A percentile compares a stretch with the other conserved stretches of the same genome.
These are phyloP conservation scores for Sechiopsis laciniata DNA, from an alignment of 306 rosid genomes.

Conservation along the genomic window DNA sequence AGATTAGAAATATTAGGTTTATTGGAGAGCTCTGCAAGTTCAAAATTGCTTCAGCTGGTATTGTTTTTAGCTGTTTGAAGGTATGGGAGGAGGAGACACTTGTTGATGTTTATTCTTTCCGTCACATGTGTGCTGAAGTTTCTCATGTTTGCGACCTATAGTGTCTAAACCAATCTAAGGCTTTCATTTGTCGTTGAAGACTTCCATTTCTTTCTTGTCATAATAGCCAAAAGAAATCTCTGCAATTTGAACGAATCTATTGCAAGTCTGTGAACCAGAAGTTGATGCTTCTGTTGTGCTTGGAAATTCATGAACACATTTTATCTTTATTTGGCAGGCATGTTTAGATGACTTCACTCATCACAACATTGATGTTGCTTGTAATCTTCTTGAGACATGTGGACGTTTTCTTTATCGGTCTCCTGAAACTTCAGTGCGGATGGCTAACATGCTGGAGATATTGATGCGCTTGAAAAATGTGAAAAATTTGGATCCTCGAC, in stretches of 20 bases:
- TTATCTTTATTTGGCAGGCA: slow-evolving; percentile 48
- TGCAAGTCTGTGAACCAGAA: neutral
- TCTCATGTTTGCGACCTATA: neutral
- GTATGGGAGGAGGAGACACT: slow-evolving; percentile 32
- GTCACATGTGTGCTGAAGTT: neutral
- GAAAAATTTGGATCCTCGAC: slow-evolving; percentile 98
- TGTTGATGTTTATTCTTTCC: neutral
- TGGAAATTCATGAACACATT: neutral
- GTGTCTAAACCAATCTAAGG: neutral
- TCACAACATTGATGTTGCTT: slow-evolving; percentile 99
- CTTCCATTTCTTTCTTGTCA: neutral
- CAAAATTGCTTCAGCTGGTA: slow-evolving; percentile 75
- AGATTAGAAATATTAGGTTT: slow-evolving; percentile 93
- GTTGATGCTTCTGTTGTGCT: slow-evolving; percentile 5
- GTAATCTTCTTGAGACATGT: slow-evolving; percentile 95
- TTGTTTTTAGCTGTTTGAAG: slow-evolving; percentile 95
- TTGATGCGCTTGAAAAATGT: slow-evolving; percentile 97
- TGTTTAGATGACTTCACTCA: slow-evolving; percentile 97
- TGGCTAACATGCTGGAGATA: slow-evolving; percentile 98
- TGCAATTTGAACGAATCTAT: neutral
- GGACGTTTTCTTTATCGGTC: slow-evolving; percentile 98
- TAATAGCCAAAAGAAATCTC: slow-evolving; percentile 4
- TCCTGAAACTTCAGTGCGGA: slow-evolving; percentile 86
- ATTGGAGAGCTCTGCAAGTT: slow-evolving; percentile 99
- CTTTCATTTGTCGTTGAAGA: neutral